Evolutionary conservation across 2,329 filamentous ascomycete species (phyloP).

Genomic region (Monosporascus sp.): DNA sequence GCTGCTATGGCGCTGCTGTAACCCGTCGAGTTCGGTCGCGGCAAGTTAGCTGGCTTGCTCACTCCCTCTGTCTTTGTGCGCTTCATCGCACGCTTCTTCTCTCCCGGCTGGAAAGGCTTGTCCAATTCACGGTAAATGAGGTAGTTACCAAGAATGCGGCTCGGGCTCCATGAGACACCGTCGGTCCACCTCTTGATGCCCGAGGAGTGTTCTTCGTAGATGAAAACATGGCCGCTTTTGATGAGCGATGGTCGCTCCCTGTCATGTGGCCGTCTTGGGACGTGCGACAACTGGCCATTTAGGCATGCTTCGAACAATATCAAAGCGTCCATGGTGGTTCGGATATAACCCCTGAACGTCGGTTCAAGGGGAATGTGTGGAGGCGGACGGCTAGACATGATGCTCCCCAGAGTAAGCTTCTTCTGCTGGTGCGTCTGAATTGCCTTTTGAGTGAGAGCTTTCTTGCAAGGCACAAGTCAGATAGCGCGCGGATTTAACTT

Average conservation of each 20-base stretch:
- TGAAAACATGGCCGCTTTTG: conserved; percentile 78
- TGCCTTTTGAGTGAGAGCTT: background rate
- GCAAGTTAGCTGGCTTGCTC: conserved; percentile 25
- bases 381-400: conserved; percentile 22
- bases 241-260: conserved; percentile 73
- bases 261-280: conserved; percentile 80
- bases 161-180: conserved; percentile 85
- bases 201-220: conserved; percentile 86
- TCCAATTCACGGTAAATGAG: conserved; percentile 80
- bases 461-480: too few relatives aligned
- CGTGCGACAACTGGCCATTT: conserved; percentile 63
- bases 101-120: conserved; percentile 70
- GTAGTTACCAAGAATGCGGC: conserved; percentile 77
- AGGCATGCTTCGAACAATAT: conserved; percentile 77
- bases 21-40: conserved; percentile 18
- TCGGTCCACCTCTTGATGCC: conserved; percentile 95
- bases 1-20: conserved; percentile 1
- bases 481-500: too few relatives aligned
- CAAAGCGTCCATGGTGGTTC: conserved; percentile 69
- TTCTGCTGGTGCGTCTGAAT: background rate
- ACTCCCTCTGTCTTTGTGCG: conserved; percentile 46
- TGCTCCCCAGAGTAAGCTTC: background rate
- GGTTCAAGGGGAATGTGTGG: conserved; percentile 45
- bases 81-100: conserved; percentile 81
- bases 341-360: conserved; percentile 62